Base-by-base conservation (phyloP, 2,329 filamentous ascomycete genomes). In the Dactylellina drechsleri region DNA sequence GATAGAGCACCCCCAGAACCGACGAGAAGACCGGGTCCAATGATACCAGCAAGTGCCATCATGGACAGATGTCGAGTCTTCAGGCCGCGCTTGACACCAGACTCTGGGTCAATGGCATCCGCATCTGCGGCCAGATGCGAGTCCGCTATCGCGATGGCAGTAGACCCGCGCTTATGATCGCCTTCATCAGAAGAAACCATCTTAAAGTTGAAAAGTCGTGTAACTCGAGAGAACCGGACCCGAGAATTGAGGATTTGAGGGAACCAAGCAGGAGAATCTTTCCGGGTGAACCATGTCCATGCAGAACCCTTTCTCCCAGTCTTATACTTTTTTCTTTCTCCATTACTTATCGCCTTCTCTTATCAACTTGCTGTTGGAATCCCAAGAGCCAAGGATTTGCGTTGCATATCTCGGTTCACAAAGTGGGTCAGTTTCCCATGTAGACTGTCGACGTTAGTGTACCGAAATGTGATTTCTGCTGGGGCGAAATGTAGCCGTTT, bases 21-120 rank as follows among this genome's bases (percentile, higher is more conserved):
- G 64, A 92, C 88, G 2, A 93, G 85, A 47, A 93, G 83, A 20
- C 91, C 91, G 2, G 91, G 90, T 0, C 91, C 91, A 74, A 87
- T 87, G 71, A 86, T 87, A 10, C 85, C 85, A 79, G 82, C 79
- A 2, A 79, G 64, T 3, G 72, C 72, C 66, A 76, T 76, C 72
- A 76, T 76, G 81, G 90, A 87, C 8, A 90, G 86, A 80, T 90
- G 88, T 13, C 88, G 85, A n/a, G 64, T 65, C 67, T 76, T 76
- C 20, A 72, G 67, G 16, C 67, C 68, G 43, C 66, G 74, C 62
- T 73, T 66, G 58, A 72, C 70, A 23, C 70, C 70, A 56, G 70
- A 67, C 23, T 74, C 70, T 43, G 70, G 70, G 57, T 74, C 70
- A 66, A 74, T 74, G 36, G 62, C 62, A n/a, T 74, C 70, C 36